phyloP scores from a whole-genome alignment of 345 rosid species.

The Passiflora organensis region DNA sequence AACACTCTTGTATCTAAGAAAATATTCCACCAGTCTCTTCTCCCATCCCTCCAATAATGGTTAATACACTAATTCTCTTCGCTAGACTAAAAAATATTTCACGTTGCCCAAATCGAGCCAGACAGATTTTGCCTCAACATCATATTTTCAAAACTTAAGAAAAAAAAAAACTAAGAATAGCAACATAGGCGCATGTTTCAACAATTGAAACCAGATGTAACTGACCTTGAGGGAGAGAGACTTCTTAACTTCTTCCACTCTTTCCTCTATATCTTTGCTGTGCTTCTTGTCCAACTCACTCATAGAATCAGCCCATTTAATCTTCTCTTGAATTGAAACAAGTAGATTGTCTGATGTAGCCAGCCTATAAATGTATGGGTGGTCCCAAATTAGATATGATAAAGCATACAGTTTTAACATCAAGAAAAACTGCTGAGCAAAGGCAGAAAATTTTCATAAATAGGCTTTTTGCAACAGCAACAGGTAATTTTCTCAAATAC shows the following conservation, averaged over 20 bases:
- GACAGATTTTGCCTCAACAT: no score
- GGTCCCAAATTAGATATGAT: neutral
- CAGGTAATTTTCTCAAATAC: no score
- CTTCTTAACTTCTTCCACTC: conserved; percentile 80
- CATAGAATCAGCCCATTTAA: conserved; percentile 98
- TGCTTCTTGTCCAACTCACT: conserved; percentile 82
- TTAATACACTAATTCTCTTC: neutral
- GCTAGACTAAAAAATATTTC: neutral
- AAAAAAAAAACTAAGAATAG: no score
- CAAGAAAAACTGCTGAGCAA: neutral
- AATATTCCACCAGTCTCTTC: no score
- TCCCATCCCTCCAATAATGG: no score
- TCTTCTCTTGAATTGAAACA: conserved; percentile 83
- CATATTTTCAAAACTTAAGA: no score
- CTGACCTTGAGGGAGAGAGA: conserved; percentile 85
- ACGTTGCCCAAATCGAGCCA: no score
- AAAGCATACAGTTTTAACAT: neutral
- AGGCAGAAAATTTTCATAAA: no score
- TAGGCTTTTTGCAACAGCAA: neutral
- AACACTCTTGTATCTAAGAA: neutral
- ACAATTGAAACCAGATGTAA: conserved; percentile 38
- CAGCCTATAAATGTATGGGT: conserved; percentile 45
- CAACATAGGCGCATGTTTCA: neutral
- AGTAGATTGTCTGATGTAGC: conserved; percentile 79
- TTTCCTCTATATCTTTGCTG: conserved; percentile 70